Evolutionary conservation across 129 eudicot genomes (phyloP), one percentile per base, ranked within the genome.

Genomic region (Ambrosia trifida): DNA sequence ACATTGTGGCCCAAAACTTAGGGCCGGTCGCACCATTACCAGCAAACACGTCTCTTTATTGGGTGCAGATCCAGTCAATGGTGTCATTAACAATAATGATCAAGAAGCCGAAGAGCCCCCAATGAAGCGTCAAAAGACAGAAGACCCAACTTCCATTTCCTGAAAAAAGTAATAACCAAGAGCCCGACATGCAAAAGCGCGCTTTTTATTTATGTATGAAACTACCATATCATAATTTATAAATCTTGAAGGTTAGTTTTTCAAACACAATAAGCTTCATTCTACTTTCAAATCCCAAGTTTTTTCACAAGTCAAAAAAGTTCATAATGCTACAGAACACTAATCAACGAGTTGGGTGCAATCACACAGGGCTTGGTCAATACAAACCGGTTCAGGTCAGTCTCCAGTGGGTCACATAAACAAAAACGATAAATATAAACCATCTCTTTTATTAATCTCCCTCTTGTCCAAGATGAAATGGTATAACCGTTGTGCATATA

Each of bases 1-100:
- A 58, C 90, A 94, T 46, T 94, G 96, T 93, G 98, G 96, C 11
- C 95, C 96, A 4, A 87, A 94, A 79, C 85, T 94, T 4, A 80
- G 96, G 73, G 98, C 96, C 12, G 98, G 96, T 46, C 96, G 93
- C 41, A 81, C 83, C 65, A 79, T 94, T 49, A 94, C 98, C 28
- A 84, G 90, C 86, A 94, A 94, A 78, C 96, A 89, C 31, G 83
- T 76, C 4, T 94, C 96, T 9, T 82, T 94, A 72, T 83, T 94
- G 70, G 95, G 95, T 30, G 77, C 77, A 4, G 83, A 85, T 38
- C 93, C 86, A 57, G 66, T 89, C 17, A 94, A 89, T 52, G 85
- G 80, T 5, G 45, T 81, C 9, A 79, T 59, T 51, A 84, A 85
- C 78, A 79, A 70, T 14, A 82, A 72, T 32, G 88, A 89, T 81